Conservation (phyloP, 495 filamentous ascomycete species). For the Daldinia grandis region DNA sequence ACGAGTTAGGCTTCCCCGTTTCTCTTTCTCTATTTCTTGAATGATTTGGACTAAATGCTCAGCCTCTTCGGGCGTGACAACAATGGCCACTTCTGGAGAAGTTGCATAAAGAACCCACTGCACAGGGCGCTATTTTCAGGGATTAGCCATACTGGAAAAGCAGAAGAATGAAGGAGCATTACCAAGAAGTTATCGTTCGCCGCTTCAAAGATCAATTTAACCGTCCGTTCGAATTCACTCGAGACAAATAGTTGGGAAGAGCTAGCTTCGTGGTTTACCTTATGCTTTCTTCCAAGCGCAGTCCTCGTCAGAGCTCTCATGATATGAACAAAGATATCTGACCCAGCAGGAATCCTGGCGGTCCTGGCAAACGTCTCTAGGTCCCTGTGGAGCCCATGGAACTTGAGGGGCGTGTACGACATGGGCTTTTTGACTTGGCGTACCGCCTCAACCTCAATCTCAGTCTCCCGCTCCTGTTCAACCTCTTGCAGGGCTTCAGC, state of each 20-base stretch:
- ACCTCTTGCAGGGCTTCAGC: constrained; percentile 60
- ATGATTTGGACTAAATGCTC: constrained; percentile 56
- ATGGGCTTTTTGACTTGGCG: constrained; percentile 54
- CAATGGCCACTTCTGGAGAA: constrained; percentile 48
- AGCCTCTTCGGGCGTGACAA: constrained; percentile 65
- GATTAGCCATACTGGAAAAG: constrained; percentile 7
- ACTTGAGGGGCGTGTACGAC: constrained; percentile 37
- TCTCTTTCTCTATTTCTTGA: constrained; percentile 22
- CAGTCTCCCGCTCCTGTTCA: constrained; percentile 60
- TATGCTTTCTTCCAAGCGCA: constrained; percentile 42
- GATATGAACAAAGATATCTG: constrained; percentile 27
- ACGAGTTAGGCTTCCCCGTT: constrained; percentile 25
- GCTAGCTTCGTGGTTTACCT: constrained; percentile 18
- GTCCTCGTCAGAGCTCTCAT: constrained; percentile 40
- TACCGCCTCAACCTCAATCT: constrained; percentile 57
- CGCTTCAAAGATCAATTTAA: constrained; percentile 33
- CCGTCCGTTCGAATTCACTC: constrained; percentile 46
- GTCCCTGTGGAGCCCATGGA: constrained; percentile 45
- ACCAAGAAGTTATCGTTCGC: constrained; percentile 45
- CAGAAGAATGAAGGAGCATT: neutral
- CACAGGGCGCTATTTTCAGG: constrained; percentile 44
- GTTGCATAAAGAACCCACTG: constrained; percentile 48
- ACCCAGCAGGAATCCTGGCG: constrained; percentile 40
- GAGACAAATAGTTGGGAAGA: constrained; percentile 47
- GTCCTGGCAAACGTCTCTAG: constrained; percentile 43